Evolutionary conservation across 169 alveolate genomes (phyloP).

Genomic region (Cryptosporidium sp.): DNA sequence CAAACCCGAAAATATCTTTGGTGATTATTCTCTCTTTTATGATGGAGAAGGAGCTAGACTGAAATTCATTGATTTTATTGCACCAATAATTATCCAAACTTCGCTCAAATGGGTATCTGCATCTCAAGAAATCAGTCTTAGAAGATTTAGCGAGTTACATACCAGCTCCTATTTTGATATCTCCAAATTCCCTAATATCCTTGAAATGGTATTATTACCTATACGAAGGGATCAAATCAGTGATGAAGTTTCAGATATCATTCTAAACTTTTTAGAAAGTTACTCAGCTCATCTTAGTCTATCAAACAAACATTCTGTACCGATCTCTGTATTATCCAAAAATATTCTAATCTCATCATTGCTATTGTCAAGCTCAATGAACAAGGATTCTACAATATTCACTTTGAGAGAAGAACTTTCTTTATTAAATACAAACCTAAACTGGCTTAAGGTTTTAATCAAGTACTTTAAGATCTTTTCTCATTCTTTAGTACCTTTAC

Average conservation of each 20-base stretch:
- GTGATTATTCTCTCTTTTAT: background rate
- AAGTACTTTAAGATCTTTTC: constrained; percentile 38
- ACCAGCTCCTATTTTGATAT: background rate
- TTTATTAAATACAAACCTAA: background rate
- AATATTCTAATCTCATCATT: constrained; percentile 27
- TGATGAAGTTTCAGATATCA: constrained; percentile 13
- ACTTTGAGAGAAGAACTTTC: background rate
- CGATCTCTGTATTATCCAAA: background rate
- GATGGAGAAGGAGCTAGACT: background rate
- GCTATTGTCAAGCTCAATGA: constrained; percentile 27
- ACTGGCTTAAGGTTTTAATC: constrained; percentile 33
- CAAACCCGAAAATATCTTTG: background rate
- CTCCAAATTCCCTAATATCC: constrained; percentile 7
- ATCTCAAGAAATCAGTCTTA: constrained; percentile 22
- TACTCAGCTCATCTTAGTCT: constrained; percentile 8
- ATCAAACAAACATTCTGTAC: background rate
- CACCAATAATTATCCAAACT: constrained; percentile 22
- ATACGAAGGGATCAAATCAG: constrained; percentile 34
- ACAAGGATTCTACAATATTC: background rate
- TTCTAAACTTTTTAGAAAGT: constrained; percentile 8
- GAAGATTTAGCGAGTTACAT: background rate
- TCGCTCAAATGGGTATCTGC: constrained; percentile 41
- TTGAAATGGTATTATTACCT: constrained; percentile 18
- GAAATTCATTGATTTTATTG: constrained; percentile 3
- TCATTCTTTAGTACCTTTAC: constrained; percentile 25